Evolutionary conservation across 2,329 filamentous ascomycete genomes (phyloP), one percentile per base, ranked within the genome.

Genomic region (Didymella sp.): DNA sequence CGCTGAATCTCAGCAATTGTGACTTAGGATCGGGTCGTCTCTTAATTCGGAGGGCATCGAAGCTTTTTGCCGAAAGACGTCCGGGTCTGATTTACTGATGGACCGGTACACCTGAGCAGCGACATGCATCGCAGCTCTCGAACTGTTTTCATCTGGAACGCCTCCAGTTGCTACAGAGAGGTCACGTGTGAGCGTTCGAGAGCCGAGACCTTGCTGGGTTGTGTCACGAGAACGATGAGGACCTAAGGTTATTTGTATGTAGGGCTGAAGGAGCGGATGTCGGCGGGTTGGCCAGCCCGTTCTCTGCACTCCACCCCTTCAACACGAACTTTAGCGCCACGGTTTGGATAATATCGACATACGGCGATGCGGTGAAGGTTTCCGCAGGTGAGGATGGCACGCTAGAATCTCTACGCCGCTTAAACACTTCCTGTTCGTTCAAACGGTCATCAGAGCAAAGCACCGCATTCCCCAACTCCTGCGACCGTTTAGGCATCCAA

Each of bases 401-500:
- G 12, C 6, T 19, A 13, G 11, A 7, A 11, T 6, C 4, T 22
- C 5, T 13, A n/a, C 38, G 22, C 21, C 6, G 13, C 15, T 41
- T 25, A 13, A 24, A 9, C 25, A 17, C 13, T 7, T 50, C 44
- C 38, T 19, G 54, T 42, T n/a, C 9, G 11, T 35, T 15, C n/a
- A 40, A 25, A 30, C n/a, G 21, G 41, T 41, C 40, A 41, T 41
- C 33, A 30, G 31, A 40, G 21, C 15, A 31, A 12, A 13, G 40
- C 30, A 30, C 33, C 22, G 28, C 35, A 25, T 31, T 41, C n/a
- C 24, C 52, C 40, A 15, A 49, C 30, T 40, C 27, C 38, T 44
- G 28, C 47, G 42, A 51, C 47, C 24, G 13, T 42, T 57, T 12
- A 57, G 54, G 54, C 54, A 40, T 1, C 30, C 54, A 42, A 38